Percentiles rank a stretch among this genome's conserved stretches.
These are phyloP conservation scores for Melampsora abietis-canadensis DNA, from an alignment of 1,284 basidiomycete genomes.

Conservation along the genomic window DNA sequence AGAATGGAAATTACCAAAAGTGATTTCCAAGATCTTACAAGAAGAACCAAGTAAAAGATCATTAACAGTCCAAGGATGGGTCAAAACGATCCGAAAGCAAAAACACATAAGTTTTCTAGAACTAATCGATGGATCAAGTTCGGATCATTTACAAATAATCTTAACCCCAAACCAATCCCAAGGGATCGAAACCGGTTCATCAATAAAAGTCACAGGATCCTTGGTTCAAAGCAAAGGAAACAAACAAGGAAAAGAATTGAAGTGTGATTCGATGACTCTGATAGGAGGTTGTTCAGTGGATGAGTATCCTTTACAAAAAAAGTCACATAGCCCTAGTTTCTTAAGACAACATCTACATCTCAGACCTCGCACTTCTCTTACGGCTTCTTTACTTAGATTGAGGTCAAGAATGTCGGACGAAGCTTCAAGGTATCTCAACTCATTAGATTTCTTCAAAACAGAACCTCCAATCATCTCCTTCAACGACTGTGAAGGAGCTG, in stretches of 20 bases:
- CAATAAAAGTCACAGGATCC: slow-evolving; percentile 27
- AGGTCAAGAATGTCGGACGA: slow-evolving; percentile 57
- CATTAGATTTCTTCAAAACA: slow-evolving; percentile 69
- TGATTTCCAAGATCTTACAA: slow-evolving; percentile 23
- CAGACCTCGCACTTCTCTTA: slow-evolving; percentile 69
- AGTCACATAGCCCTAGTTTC: slow-evolving; percentile 15
- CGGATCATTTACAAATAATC: slow-evolving; percentile 29
- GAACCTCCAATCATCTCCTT: slow-evolving; percentile 85
- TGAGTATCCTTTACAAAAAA: slow-evolving; percentile 35
- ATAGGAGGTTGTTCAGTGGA: slow-evolving; percentile 7
- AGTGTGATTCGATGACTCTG: not conserved
- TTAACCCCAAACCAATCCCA: slow-evolving; percentile 6
- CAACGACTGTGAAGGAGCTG: slow-evolving; percentile 95
- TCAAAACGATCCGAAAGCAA: slow-evolving; percentile 32
- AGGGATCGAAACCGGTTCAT: slow-evolving; percentile 18
- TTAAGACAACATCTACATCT: slow-evolving; percentile 61
- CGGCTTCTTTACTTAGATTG: slow-evolving; percentile 70
- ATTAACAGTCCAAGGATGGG: slow-evolving; percentile 25
- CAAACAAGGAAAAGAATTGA: slow-evolving; percentile 25
- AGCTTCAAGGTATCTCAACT: slow-evolving; percentile 15
- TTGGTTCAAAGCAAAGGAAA: slow-evolving; percentile 18
- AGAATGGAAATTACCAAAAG: slow-evolving; percentile 3
- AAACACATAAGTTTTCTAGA: slow-evolving; percentile 20
- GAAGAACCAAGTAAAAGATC: not conserved
- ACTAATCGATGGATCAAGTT: slow-evolving; percentile 31